These are phyloP conservation scores for Trichoderma erinaceum DNA, from an alignment of 495 filamentous ascomycete genomes.

Conservation along the genomic window DNA sequence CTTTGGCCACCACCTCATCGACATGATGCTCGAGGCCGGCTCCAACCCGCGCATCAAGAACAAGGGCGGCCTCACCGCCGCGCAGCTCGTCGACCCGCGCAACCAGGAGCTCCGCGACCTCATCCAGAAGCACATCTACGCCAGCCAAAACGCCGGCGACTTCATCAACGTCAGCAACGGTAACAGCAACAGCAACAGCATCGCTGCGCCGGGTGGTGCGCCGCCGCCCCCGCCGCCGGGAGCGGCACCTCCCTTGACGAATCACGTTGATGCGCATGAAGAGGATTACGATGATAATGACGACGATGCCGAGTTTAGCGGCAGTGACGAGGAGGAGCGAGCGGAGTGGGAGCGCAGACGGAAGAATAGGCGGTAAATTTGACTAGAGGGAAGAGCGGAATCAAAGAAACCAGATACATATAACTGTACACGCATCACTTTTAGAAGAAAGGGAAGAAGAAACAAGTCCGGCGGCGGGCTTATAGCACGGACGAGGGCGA, in stretches of 20 bases:
- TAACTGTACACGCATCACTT: background rate
- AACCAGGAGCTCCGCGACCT: slow-evolving; percentile 60
- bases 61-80: slow-evolving; percentile 61
- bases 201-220: slow-evolving; percentile 17
- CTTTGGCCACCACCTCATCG: slow-evolving; percentile 63
- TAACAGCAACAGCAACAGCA: background rate
- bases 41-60: slow-evolving; percentile 46
- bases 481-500: background rate
- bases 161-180: slow-evolving; percentile 37
- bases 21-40: slow-evolving; percentile 91
- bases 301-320: slow-evolving; percentile 47
- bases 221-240: background rate
- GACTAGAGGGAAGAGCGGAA: background rate
- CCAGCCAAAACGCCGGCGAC: slow-evolving; percentile 44
- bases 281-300: slow-evolving; percentile 29
- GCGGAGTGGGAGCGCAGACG: slow-evolving; percentile 45
- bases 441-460: background rate
- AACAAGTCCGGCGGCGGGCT: background rate
- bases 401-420: background rate
- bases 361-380: slow-evolving; percentile 24
- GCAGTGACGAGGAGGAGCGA: slow-evolving; percentile 47
- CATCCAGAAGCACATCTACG: slow-evolving; percentile 75
- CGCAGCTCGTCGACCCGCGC: slow-evolving; percentile 65
- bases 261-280: slow-evolving; percentile 17
- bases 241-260: background rate